Conservation (phyloP, 1,139 yeast species). For the Debaryomyces psychrophilus region DNA sequence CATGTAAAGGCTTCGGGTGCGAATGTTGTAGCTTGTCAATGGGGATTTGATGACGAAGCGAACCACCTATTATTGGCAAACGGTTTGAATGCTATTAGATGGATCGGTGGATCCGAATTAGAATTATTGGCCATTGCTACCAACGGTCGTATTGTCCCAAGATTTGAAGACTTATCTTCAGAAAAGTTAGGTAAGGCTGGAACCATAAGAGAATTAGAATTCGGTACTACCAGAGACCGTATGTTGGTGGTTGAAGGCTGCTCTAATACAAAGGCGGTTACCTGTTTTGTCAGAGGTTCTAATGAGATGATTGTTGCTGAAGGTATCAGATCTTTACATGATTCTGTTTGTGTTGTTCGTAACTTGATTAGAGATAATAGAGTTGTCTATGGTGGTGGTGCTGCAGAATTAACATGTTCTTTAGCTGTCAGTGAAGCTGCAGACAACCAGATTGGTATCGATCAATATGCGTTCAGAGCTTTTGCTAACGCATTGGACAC, state of each 20-base stretch:
- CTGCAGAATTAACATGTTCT: constrained; percentile 93
- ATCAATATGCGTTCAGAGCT: constrained; percentile 96
- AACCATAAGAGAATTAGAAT: constrained; percentile 79
- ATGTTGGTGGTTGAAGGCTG: constrained; percentile 95
- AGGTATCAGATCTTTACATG: constrained; percentile 95
- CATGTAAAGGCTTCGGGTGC: constrained; percentile 90
- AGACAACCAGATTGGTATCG: constrained; percentile 90
- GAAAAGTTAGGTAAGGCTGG: constrained; percentile 92
- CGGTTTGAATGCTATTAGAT: constrained; percentile 91
- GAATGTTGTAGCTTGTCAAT: constrained; percentile 94
- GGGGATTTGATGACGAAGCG: constrained; percentile 99
- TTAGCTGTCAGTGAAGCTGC: constrained; percentile 91
- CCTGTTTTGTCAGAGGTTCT: constrained; percentile 92
- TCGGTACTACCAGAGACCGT: constrained; percentile 95
- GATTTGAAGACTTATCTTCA: constrained; percentile 86
- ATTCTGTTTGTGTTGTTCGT: constrained; percentile 95
- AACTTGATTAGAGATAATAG: constrained; percentile 89
- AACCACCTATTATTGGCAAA: constrained; percentile 88
- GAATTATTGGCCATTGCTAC: constrained; percentile 97
- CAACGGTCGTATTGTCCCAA: constrained; percentile 93
- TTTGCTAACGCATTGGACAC: constrained; percentile 89
- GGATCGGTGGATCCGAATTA: constrained; percentile 98
- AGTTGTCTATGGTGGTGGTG: constrained; percentile 98
- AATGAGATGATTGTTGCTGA: constrained; percentile 98
- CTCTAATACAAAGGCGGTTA: constrained; percentile 86